Conservation (phyloP, 2,329 filamentous ascomycete genomes). For the Verticillium albo-atrum region DNA sequence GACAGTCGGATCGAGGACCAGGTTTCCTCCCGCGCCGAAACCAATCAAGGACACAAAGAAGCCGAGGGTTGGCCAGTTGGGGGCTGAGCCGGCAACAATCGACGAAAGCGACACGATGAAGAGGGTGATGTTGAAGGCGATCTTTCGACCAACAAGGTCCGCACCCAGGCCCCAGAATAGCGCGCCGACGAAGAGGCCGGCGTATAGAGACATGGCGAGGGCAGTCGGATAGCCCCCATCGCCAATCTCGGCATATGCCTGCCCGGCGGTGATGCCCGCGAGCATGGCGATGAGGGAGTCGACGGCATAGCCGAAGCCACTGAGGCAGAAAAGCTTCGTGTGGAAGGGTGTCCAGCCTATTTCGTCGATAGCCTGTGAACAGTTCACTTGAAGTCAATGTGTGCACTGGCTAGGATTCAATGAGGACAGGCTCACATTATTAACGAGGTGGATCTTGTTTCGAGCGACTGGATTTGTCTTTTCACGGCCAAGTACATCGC, state of each 20-base stretch:
- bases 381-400: background rate
- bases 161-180: constrained; percentile 66
- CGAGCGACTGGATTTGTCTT: too few relatives aligned
- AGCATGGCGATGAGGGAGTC: constrained; percentile 16
- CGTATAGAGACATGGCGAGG: constrained; percentile 60
- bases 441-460: too few relatives aligned
- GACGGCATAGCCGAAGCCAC: constrained; percentile 41
- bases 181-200: constrained; percentile 50
- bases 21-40: constrained; percentile 62
- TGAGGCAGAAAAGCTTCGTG: constrained; percentile 45
- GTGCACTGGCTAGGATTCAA: too few relatives aligned
- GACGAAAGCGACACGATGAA: constrained; percentile 54
- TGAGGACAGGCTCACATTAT: too few relatives aligned
- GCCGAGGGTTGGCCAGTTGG: constrained; percentile 61
- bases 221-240: too few relatives aligned
- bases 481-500: too few relatives aligned
- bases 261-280: constrained; percentile 45
- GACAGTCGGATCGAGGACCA: constrained; percentile 56
- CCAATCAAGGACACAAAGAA: constrained; percentile 59
- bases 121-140: constrained; percentile 64
- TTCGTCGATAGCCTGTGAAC: constrained; percentile 35
- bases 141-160: constrained; percentile 63
- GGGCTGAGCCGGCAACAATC: constrained; percentile 61
- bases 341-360: constrained; percentile 48
- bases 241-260: constrained; percentile 55